Evolutionary conservation across 257 asterid species (phyloP), one percentile per base, ranked within the genome.

Genomic region (Nicotiana attenuata): DNA sequence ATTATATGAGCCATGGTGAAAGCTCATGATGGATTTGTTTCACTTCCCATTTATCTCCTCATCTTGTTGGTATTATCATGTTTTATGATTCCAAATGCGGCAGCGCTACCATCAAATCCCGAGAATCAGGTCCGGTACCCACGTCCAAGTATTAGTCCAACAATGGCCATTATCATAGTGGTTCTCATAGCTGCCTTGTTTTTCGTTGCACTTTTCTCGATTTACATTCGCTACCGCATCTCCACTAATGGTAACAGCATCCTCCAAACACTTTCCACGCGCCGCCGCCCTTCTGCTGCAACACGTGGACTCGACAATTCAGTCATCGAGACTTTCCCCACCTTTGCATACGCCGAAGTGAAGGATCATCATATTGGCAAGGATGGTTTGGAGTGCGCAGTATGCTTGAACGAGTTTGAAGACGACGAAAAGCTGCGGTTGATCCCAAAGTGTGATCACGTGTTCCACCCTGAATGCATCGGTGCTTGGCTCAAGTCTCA

Each of bases 401-500:
- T 96, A 17, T 96, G 99, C 59, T 68, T 96, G 83, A 96, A 92
- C 85, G 99, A 96, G 22, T 96, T 94, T n/a, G 92, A 91, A 19
- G 97, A 90, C 57, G 78, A 84, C 2, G 97, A 96, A 66, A 93
- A 88, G 83, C 84, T 96, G 84, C 94, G 99, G 82, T 88, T 96
- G 80, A 85, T 96, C 4, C 97, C 99, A 0, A 90, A 87, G 76
- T 96, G 99, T 84, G 98, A 95, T 71, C 99, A 95, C 82, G 99
- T 95, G 7, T 95, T 95, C 73, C 99, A 95, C 80, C 95, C 97
- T 2, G 94, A 90, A 53, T 96, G 99, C 57, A 93, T 96, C 78
- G 98, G 93, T 81, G 91, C 96, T 7, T 96, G 99, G 99, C 95
- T 96, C 38, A 87, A 82, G 69, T 91, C 92, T 1, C 99, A 96